Base-by-base conservation (phyloP, 208 protist species). In the Phytomonas sp. region DNA sequence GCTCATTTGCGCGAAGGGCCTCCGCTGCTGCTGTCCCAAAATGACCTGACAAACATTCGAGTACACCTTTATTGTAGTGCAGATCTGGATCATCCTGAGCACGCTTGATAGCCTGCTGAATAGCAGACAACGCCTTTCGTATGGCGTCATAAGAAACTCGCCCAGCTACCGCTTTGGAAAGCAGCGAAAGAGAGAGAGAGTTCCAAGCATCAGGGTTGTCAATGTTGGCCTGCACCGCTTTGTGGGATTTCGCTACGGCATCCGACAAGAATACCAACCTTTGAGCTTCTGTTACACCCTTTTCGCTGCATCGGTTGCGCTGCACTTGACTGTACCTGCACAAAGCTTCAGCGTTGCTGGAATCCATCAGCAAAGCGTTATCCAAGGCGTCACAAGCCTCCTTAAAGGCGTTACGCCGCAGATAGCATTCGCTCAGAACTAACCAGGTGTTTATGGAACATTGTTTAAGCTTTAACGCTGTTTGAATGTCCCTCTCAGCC, bases 321-420 rank as follows among this genome's bases (percentile, higher is more conserved):
- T 88, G 80, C 56, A 93, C 68, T 67, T 87, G 87, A 68, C 90
- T 95, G 78, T 93, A 93, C 75, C 85, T 74, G 75, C 83, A 89
- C 43, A 95, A 75, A 33, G 87, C 90, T n/a, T 68, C 74, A 23
- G 78, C 79, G 74, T 83, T 74, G 26, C 60, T 43, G 5, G 78
- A 60, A 33, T 88, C 69, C 0, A 84, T 26, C 29, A 75, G 81
- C 60, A 95, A 73, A 5, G 87, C 87, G 53, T 69, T 89, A 26
- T 95, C 85, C 30, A 95, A 74, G 0, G 85, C 88, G 65, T 89
- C 85, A 46, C 79, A 84, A 17, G 90, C 87, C 76, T 95, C 90
- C 53, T 83, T 81, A 51, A 79, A 87, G 13, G 90, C 87, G 60
- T 84, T 85, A 37, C 90, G 85, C 9, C 87, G 87, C 53, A 85